phyloP scores from a whole-genome alignment of 2,329 filamentous ascomycete species.

The Diaporthe caulivora region DNA sequence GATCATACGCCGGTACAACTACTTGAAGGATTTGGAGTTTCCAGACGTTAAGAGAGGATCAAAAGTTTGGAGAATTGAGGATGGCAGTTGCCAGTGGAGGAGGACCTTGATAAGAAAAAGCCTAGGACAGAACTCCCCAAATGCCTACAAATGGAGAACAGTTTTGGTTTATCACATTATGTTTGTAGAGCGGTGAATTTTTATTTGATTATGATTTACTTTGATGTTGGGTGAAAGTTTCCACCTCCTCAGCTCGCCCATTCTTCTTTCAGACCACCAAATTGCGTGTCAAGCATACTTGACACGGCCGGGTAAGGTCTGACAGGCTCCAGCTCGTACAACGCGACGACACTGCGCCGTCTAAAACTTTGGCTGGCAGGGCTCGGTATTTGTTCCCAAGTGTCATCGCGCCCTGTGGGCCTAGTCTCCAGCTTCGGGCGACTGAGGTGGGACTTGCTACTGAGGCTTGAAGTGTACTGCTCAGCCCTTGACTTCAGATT shows the following conservation, averaged over 20 bases:
- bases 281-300: slow-evolving; percentile 10
- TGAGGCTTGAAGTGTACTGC: background rate
- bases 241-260: background rate
- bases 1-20: background rate
- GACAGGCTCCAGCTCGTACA: slow-evolving; percentile 16
- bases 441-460: background rate
- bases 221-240: background rate
- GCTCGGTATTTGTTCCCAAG: slow-evolving; percentile 12
- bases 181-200: background rate
- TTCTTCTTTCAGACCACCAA: slow-evolving; percentile 5
- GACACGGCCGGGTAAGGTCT: slow-evolving; percentile 18
- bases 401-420: background rate
- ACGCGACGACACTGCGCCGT: slow-evolving; percentile 3
- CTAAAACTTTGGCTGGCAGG: background rate
- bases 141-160: background rate
- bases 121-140: background rate
- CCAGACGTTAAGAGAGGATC: background rate
- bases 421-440: background rate
- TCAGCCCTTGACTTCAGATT: slow-evolving; percentile 1
- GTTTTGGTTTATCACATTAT: background rate
- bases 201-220: background rate
- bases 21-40: background rate
- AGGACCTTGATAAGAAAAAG: background rate
- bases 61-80: too few relatives aligned
- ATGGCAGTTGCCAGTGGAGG: background rate